Evolutionary conservation across 2,329 filamentous ascomycete genomes (phyloP), one percentile per base, ranked within the genome.

Genomic region (Ceratocystis cacaofunesta): DNA sequence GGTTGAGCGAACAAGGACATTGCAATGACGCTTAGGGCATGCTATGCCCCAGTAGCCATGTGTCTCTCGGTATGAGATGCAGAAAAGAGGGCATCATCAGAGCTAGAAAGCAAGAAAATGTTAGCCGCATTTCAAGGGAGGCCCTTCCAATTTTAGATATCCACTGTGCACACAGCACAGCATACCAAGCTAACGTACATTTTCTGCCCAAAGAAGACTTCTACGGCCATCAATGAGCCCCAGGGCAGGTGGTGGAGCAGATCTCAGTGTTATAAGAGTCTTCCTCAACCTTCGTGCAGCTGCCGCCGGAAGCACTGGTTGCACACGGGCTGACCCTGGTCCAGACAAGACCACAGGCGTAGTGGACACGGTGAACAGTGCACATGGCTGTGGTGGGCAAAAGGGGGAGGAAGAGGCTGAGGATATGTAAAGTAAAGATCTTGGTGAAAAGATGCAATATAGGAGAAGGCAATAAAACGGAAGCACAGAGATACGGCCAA

Each of bases 261-360:
- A 48, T 12, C 7, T 66, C 64, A 25, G 15, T 19, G 19, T 12
- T 30, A 28, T 58, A 32, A 10, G 12, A 17, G 5, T 58, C 52
- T 30, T 62, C n/a, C 12, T 44, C 30, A 8, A 22, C 17, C 19
- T 57, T 43, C 19, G 41, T 22, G 48, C 64, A 66, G 60, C 30
- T 41, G 19, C 28, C 44, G 44, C 41, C 60, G 15, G 52, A 41
- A 10, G 43, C 55, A 28, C 25, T 30, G 25, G 48, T 19, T 19
- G 61, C 65, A 50, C 65, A 66, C n/a, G 36, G 19, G 50, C 63
- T 57, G 12, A 48, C 17, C 15, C 30, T 25, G 32, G 41, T 43
- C 52, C 50, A 66, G 19, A 46, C 32, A 28, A 44, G 32, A 22
- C 65, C 62, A 62, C 65, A 66, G 28, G 65, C 22, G 43, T 66